Evolutionary conservation across 2,329 filamentous ascomycete species (phyloP).

Genomic region (Biscogniauxia marginata): DNA sequence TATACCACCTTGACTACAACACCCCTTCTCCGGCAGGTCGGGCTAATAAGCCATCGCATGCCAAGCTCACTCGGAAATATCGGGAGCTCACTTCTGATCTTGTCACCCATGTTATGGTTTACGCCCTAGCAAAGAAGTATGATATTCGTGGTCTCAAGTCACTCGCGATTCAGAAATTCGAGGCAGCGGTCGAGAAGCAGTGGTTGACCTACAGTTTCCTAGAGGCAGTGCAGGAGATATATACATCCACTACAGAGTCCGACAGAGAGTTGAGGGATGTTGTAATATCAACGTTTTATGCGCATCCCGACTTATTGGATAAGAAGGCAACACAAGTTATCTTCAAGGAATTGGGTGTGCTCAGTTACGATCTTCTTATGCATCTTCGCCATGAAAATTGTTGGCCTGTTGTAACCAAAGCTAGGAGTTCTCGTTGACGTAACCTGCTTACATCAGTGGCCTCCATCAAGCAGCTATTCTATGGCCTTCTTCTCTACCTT

Average conservation of each 20-base stretch:
- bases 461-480: too few species aligned
- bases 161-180: conserved; percentile 1
- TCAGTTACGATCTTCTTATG: conserved; percentile 4
- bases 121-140: conserved; percentile 5
- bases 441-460: too few species aligned
- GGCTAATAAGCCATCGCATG: too few species aligned
- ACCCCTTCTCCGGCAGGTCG: not conserved
- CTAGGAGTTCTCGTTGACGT: too few species aligned
- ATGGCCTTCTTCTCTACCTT: too few species aligned
- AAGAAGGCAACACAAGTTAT: not conserved
- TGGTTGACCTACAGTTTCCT: not conserved
- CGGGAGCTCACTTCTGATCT: not conserved
- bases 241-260: conserved; percentile 2
- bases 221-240: conserved; percentile 2
- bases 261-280: conserved; percentile 3
- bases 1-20: conserved; percentile 3
- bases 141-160: not conserved
- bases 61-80: not conserved
- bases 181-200: not conserved
- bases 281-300: not conserved
- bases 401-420: too few species aligned
- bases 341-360: not conserved
- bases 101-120: conserved; percentile 1
- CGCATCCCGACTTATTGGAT: not conserved
- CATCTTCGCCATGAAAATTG: too few species aligned